Evolutionary conservation across 2,329 filamentous ascomycete genomes (phyloP), one percentile per base, ranked within the genome.

Genomic region (Arthrobotrys musiformis): DNA sequence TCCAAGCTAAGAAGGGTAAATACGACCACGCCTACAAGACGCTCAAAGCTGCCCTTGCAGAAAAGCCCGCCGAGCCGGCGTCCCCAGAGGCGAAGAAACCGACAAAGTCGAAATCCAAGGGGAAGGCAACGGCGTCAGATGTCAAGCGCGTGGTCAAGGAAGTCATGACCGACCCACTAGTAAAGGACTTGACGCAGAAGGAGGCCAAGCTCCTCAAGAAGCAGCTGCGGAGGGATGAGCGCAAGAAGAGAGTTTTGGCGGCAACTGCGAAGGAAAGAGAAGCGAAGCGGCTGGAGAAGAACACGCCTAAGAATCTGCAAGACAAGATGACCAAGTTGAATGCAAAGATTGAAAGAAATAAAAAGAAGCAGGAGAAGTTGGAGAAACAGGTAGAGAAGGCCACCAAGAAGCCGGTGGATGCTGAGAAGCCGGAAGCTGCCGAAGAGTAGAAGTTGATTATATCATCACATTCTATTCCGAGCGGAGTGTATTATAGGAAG

Each of bases 141-240:
- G 72, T 76, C 17, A 76, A 70, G 56, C 58, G 64, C 17, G 58
- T 70, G 9, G 64, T 70, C 9, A 50, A 44, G 33, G 72, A 70
- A 2, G 60, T 76, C 64, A 76, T 76, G 72, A 48, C 64, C 7
- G 50, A 76, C 30, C 72, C 72, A 9, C 9, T 26, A 6, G 58
- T 76, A 9, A 33, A 76, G 42, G 40, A 11, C 4, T 50, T 70
- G 9, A 60, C 64, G 22, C 72, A 58, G 9, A 76, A 70, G 42
- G 72, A 76, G 33, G 72, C 72, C 19, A 76, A 76, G 48, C 64
- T 64, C 7, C 37, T 76, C 1, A 76, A 76, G 58, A 64, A 76
- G 37, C 28, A 44, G 15, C 40, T 76, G 44, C 56, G 64, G 33
- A 76, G 64, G 19, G 72, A 76, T 37, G 72, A 76, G 40, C 46